Percentiles rank a stretch among this genome's conserved stretches.
These are phyloP conservation scores for Ostreobium quekettii DNA, from an alignment of 139 green algal species.

Conservation along the genomic window DNA sequence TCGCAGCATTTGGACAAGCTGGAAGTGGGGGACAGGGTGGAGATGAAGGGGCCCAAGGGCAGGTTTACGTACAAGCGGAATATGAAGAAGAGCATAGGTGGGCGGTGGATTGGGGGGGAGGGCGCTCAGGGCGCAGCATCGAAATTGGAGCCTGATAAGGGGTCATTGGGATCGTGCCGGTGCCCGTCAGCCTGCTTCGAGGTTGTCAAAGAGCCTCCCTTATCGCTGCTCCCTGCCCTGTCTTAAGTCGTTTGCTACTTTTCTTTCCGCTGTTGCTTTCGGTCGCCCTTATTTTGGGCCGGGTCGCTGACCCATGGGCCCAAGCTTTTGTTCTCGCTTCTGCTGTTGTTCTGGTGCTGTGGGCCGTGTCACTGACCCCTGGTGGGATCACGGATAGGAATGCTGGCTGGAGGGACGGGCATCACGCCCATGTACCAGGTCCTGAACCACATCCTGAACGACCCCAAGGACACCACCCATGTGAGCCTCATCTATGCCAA, in stretches of 20 bases:
- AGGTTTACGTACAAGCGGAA: constrained; percentile 60
- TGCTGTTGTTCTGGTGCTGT: no score
- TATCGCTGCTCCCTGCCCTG: constrained; percentile 2
- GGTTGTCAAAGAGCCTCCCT: constrained; percentile 21
- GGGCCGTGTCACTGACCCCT: no score
- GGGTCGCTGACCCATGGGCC: no score
- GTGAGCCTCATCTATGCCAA: constrained; percentile 83
- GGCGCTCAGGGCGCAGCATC: no score
- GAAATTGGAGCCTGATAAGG: no score
- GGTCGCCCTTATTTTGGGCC: no score
- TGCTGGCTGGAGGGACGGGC: constrained; percentile 90
- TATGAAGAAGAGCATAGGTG: constrained; percentile 61
- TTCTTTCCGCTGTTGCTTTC: no score
- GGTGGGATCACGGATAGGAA: no score
- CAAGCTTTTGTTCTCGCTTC: no score
- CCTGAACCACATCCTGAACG: constrained; percentile 53
- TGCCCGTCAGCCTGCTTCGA: constrained; percentile 1
- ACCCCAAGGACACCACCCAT: constrained; percentile 59
- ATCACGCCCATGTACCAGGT: constrained; percentile 95
- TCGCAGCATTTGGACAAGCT: constrained; percentile 71
- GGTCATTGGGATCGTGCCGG: no score
- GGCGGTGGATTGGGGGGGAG: not conserved
- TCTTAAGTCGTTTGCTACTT: no score
- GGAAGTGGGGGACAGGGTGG: constrained; percentile 60
- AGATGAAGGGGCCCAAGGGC: constrained; percentile 85